Evolutionary conservation across 495 filamentous ascomycete species (phyloP).

Genomic region (Opeltia flavorubescens): DNA sequence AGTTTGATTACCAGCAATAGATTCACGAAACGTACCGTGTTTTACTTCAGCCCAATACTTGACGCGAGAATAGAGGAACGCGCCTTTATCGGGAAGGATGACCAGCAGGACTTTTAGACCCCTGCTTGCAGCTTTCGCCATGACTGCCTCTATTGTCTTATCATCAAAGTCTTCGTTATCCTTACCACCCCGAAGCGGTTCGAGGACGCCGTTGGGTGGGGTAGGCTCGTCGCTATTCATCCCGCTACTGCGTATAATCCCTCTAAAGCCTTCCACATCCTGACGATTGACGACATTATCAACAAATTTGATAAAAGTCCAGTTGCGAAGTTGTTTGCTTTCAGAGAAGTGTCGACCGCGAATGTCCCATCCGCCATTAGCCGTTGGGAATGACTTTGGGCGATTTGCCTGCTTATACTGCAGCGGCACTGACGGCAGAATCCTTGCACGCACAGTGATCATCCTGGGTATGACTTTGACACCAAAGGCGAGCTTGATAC

Average conservation of each 20-base stretch:
- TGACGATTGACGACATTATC: conserved; percentile 10
- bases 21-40: conserved; percentile 49
- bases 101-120: conserved; percentile 39
- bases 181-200: neutral
- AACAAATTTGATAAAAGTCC: conserved; percentile 4
- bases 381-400: neutral
- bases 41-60: conserved; percentile 53
- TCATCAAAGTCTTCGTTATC: conserved; percentile 6
- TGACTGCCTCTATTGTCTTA: neutral
- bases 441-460: neutral
- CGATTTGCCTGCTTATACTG: neutral
- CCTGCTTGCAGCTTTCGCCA: conserved; percentile 13
- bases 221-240: neutral
- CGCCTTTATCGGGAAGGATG: conserved; percentile 38
- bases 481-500: neutral
- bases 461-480: neutral
- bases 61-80: conserved; percentile 47
- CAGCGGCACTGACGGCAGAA: neutral
- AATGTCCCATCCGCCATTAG: conserved; percentile 21
- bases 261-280: neutral
- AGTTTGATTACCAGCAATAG: conserved; percentile 23
- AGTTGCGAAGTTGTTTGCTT: conserved; percentile 10
- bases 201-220: neutral
- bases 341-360: conserved; percentile 15
- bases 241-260: neutral